Base-by-base conservation (phyloP, 1,139 yeast species). In the Magnusiomyces paraingens region DNA sequence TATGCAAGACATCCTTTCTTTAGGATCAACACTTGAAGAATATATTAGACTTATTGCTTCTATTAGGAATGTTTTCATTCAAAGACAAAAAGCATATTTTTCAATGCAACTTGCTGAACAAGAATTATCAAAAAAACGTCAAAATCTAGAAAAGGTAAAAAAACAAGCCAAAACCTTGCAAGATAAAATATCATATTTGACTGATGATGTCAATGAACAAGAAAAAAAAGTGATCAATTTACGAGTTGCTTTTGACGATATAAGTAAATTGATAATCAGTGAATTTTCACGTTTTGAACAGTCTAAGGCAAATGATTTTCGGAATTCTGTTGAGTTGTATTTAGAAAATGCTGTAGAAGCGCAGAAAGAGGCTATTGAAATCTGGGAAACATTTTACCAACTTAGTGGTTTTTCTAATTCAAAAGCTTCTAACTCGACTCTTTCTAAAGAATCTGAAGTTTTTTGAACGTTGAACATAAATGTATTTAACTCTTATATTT, bases 291-390 rank as follows among this genome's bases (percentile, higher is more conserved):
- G 74, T 42, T 88, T 91, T 66, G 96, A 89, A 66, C 73, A 75
- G 49, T 94, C 84, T 55, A 87, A 85, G 64, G 80, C 90, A 50
- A 83, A 80, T 50, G 99, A 93, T 64, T 90, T 94, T 70, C 80
- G 96, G 64, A 87, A 88, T 64, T 81, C 91, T 59, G 89, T 93
- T 56, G 99, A 93, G 70, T 84, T 91, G 21, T 91, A 83, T 63
- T 78, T 95, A 65, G 99, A 94, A 69, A 82, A 94, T 56, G 82
- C 95, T 22, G 87, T 91, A 51, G 99, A 93, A 70, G 79, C 93
- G 17, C 99, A 93, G 68, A 94, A 93, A 72, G 97, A 90, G 68
- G 83, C 93, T 38, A 93, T 93, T 61, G 99, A 93, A 70, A 70
- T 88, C 36, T 93, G 97, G 95, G 98, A 93, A 70, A 86, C 96